Base-by-base conservation (phyloP, 208 protist genomes). In the Leishmania mexicana region DNA sequence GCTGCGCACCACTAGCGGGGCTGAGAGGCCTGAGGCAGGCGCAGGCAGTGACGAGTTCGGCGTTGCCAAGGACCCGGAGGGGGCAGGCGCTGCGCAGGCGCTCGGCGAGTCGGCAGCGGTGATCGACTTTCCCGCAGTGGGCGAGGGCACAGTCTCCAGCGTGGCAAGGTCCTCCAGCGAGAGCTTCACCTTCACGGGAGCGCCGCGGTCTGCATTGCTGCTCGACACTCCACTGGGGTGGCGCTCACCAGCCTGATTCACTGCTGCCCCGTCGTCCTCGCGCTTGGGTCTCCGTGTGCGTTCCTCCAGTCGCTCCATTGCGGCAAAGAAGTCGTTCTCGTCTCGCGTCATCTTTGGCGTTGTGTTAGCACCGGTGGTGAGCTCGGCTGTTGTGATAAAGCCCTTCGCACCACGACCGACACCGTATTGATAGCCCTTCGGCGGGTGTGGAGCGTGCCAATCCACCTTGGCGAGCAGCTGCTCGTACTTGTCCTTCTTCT, bases 391-490 rank as follows among this genome's bases (percentile, higher is more conserved):
- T 6, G 94, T 97, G 13, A 90, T 77, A 42, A 97, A 95, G 17
- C 84, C 83, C 53, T 93, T 93, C 1, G 93, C 94, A 17, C 94
- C 94, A n/a, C 94, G 89, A 24, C 94, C 94, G 17, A 89, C 76
- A 24, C 94, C 94, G 79, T 89, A 94, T 68, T 91, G 85, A 74
- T 97, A 97, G n/a, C 89, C 88, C 31, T 86, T 90, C 17, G 94
- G 94, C 21, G 94, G 93, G 58, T 86, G 78, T 13, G 89, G 74
- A 17, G 90, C 76, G n/a, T 86, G 85, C 94, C 94, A 97, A 86
- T 96, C 89, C 74, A 93, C 92, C 79, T 90, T 93, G 58, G 85
- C 60, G 31, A 95, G 87, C 75, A 97, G 65, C 74, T 90, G 87
- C 79, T 95, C 94, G 76, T 97, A 97, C 75, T 93, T 93, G 79